phyloP scores from a whole-genome alignment of 1,139 yeast species.

The Diutina sp. region DNA sequence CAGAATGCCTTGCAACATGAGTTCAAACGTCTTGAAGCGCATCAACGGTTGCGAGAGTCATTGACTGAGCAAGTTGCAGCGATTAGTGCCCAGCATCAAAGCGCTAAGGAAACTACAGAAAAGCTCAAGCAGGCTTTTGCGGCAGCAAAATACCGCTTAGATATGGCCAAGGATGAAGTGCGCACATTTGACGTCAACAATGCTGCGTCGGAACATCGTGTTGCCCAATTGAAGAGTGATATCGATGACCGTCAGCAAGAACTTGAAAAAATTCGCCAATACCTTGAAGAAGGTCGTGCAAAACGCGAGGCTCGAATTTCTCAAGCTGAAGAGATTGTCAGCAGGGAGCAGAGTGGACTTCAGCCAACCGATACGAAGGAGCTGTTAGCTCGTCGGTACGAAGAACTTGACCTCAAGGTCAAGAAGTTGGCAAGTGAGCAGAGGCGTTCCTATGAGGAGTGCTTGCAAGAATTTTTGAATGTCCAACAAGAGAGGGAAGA shows the following conservation, averaged over 20 bases:
- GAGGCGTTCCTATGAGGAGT: slow-evolving; percentile 25
- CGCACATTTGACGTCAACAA: not conserved
- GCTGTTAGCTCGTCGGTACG: slow-evolving; percentile 23
- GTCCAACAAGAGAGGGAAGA: slow-evolving; percentile 16
- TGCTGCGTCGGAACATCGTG: not conserved
- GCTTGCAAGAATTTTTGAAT: slow-evolving; percentile 18
- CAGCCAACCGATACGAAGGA: slow-evolving; percentile 20
- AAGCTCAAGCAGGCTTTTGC: not conserved
- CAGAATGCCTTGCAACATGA: slow-evolving; percentile 4
- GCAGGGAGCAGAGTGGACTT: not conserved
- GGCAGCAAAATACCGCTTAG: not conserved
- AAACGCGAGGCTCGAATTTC: not conserved
- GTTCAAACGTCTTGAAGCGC: slow-evolving; percentile 4
- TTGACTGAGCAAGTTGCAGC: not conserved
- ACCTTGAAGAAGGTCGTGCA: not conserved
- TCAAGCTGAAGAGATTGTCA: not conserved
- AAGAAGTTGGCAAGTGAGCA: not conserved
- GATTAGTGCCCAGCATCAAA: not conserved
- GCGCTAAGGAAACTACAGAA: not conserved
- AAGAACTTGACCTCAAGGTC: slow-evolving; percentile 9
- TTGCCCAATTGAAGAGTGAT: too few relatives aligned
- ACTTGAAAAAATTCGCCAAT: not conserved
- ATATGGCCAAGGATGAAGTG: not conserved
- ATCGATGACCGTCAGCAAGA: not conserved
- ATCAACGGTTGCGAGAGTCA: slow-evolving; percentile 6